Conservation (phyloP, 2,329 filamentous ascomycete genomes). For the Alternaria panax region DNA sequence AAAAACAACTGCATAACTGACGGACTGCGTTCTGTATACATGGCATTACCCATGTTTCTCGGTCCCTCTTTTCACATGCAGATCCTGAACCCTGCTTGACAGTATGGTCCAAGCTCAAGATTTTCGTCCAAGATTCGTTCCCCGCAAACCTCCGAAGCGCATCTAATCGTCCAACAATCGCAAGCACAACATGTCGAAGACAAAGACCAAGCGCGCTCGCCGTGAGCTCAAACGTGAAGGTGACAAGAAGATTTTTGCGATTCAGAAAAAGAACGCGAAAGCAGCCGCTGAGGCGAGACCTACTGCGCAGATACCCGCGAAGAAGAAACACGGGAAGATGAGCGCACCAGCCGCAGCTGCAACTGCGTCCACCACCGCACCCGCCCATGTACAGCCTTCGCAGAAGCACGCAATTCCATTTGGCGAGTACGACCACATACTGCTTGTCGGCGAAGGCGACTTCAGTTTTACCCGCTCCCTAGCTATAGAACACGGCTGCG, state of each 20-base stretch:
- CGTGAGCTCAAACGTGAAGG: slow-evolving; percentile 47
- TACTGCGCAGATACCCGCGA: slow-evolving; percentile 17
- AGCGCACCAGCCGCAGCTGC: slow-evolving; percentile 8
- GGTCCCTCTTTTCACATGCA: slow-evolving; percentile 18
- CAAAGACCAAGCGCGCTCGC: slow-evolving; percentile 43
- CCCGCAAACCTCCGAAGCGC: slow-evolving; percentile 30
- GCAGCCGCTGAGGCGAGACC: slow-evolving; percentile 18
- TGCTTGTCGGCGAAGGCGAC: slow-evolving; percentile 81
- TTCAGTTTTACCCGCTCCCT: slow-evolving; percentile 78
- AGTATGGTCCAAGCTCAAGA: slow-evolving; percentile 33
- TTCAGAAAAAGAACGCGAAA: slow-evolving; percentile 36
- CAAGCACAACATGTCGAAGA: slow-evolving; percentile 40
- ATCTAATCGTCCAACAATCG: slow-evolving; percentile 3
- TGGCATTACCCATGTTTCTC: neutral
- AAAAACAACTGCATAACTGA: neutral
- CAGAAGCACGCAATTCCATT: slow-evolving; percentile 66
- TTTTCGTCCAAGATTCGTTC: slow-evolving; percentile 22
- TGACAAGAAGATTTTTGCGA: slow-evolving; percentile 35
- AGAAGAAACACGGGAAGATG: slow-evolving; percentile 24
- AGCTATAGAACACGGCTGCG: slow-evolving; percentile 70
- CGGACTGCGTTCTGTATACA: neutral
- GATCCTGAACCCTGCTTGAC: slow-evolving; percentile 4
- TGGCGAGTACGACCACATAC: slow-evolving; percentile 69
- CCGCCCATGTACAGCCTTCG: slow-evolving; percentile 8
- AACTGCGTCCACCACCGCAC: slow-evolving; percentile 17